phyloP scores from a whole-genome alignment of 805 yeast genomes.

The Ogataea dorogensis region DNA sequence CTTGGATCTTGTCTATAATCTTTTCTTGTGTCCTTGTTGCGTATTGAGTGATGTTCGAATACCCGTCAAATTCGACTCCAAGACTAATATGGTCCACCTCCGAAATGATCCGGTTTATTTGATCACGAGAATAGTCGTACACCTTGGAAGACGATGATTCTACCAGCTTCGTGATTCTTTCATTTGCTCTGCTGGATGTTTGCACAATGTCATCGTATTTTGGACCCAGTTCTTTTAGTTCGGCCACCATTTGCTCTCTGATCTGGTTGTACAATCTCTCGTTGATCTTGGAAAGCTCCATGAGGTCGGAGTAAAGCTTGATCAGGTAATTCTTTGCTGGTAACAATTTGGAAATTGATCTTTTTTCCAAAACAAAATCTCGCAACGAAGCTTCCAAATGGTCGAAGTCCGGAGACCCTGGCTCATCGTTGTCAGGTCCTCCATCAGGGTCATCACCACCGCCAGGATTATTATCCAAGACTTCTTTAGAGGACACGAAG shows the following conservation, averaged over 20 bases:
- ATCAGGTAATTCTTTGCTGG: conserved; percentile 89
- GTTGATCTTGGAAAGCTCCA: conserved; percentile 60
- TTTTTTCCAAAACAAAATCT: conserved; percentile 81
- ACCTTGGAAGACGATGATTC: conserved; percentile 59
- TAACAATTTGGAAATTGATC: conserved; percentile 81
- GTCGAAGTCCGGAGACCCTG: conserved; percentile 67
- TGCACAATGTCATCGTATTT: conserved; percentile 52
- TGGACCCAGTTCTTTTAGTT: conserved; percentile 62
- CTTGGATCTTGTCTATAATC: conserved; percentile 63
- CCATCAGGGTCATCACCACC: conserved; percentile 37
- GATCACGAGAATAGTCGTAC: conserved; percentile 58
- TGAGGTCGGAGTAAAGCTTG: conserved; percentile 68
- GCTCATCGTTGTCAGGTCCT: conserved; percentile 31
- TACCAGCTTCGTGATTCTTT: conserved; percentile 56
- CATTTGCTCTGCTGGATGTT: conserved; percentile 54
- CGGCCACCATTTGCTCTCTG: conserved; percentile 42
- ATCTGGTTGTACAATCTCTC: conserved; percentile 51
- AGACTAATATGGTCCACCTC: conserved; percentile 33
- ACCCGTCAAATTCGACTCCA: conserved; percentile 55
- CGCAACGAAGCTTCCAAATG: conserved; percentile 80
- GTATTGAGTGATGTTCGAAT: conserved; percentile 64
- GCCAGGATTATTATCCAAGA: conserved; percentile 38
- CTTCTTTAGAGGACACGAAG: conserved; percentile 70
- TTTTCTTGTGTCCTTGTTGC: conserved; percentile 66
- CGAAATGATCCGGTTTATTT: conserved; percentile 51